These are phyloP conservation scores for Eutypa lata DNA, from an alignment of 2,329 filamentous ascomycete species.

Conservation along the genomic window DNA sequence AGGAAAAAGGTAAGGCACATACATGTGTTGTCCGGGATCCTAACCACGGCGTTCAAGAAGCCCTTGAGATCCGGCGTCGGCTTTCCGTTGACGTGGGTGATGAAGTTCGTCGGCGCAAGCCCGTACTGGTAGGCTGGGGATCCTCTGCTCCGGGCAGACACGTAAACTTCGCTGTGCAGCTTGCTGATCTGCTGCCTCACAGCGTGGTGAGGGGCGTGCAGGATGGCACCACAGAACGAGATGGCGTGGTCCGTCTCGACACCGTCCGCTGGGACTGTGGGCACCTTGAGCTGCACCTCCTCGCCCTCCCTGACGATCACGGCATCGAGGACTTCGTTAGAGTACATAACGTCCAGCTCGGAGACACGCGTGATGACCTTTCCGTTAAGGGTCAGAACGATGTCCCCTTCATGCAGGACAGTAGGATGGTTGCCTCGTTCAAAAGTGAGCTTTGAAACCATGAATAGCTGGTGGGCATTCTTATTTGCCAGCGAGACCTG, in stretches of 20 bases:
- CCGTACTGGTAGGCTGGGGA: conserved; percentile 87
- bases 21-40: conserved; percentile 94
- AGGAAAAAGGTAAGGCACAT: conserved; percentile 26
- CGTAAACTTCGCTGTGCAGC: conserved; percentile 93
- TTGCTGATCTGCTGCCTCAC: conserved; percentile 97
- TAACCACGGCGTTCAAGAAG: conserved; percentile 77
- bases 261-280: conserved; percentile 83
- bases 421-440: conserved; percentile 47
- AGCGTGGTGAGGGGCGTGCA: conserved; percentile 92
- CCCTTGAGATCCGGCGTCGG: conserved; percentile 76
- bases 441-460: conserved; percentile 87
- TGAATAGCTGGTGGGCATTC: conserved; percentile 93
- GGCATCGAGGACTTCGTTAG: conserved; percentile 76
- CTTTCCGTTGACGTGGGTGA: conserved; percentile 90
- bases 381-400: conserved; percentile 85
- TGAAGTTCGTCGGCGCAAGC: conserved; percentile 93
- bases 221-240: conserved; percentile 89
- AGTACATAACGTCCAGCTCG: conserved; percentile 96
- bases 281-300: conserved; percentile 72
- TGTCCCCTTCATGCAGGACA: conserved; percentile 83
- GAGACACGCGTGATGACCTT: conserved; percentile 90
- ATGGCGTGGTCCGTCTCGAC: conserved; percentile 90
- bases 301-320: conserved; percentile 82
- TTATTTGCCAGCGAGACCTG: conserved; percentile 86
- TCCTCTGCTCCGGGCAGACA: conserved; percentile 79